phyloP scores from a whole-genome alignment of 208 protist genomes.

The Trypanosoma cruzi region DNA sequence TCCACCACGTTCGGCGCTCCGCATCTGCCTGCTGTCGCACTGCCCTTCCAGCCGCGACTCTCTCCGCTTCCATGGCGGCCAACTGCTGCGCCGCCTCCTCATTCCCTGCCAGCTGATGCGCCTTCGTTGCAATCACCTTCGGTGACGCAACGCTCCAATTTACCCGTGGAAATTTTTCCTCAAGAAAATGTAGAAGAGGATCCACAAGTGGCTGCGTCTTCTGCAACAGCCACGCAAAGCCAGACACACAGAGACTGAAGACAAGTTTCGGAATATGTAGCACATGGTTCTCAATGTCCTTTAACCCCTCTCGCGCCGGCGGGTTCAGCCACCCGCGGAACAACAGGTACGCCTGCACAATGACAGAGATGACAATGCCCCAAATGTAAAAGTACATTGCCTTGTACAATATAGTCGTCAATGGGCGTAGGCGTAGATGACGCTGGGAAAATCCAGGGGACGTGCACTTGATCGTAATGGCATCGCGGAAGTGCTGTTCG shows the following conservation, averaged over 20 bases:
- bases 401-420: constrained; percentile 76
- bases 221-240: constrained; percentile 53
- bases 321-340: constrained; percentile 89
- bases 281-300: constrained; percentile 81
- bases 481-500: constrained; percentile 81
- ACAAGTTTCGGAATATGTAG: constrained; percentile 84
- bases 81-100: neutral
- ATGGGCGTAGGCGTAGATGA: constrained; percentile 61
- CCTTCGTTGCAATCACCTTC: constrained; percentile 52
- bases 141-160: constrained; percentile 71
- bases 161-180: constrained; percentile 62
- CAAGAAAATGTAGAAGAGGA: constrained; percentile 52
- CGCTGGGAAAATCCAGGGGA: constrained; percentile 74
- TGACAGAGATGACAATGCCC: constrained; percentile 69
- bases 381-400: constrained; percentile 86
- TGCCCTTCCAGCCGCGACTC: constrained; percentile 32
- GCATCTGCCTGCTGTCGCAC: constrained; percentile 37
- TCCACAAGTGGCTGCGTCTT: constrained; percentile 65
- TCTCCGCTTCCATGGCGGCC: constrained; percentile 44
- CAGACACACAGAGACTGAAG: constrained; percentile 57
- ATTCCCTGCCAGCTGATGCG: constrained; percentile 65
- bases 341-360: constrained; percentile 79
- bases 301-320: constrained; percentile 72
- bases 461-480: constrained; percentile 83
- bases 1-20: constrained; percentile 66